Base-by-base conservation (phyloP, 164 flowering plant species). In the Buxus sempervirens region DNA sequence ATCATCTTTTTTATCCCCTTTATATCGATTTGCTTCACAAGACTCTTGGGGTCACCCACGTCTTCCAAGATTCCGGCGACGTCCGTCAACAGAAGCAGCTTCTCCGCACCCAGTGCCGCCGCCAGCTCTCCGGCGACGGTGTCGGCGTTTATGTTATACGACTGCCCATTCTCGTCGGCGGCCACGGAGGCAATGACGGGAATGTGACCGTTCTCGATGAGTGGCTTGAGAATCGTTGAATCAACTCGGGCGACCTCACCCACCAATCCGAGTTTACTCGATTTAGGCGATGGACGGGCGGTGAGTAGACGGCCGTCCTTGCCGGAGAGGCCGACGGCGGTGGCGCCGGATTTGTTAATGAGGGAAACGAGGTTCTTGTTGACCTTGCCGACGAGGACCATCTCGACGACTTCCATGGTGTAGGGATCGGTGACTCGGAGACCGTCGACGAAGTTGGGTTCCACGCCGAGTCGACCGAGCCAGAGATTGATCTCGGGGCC, bases 151-250 rank as follows among this genome's bases (percentile, higher is more conserved):
- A 94, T 88, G 70, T 94, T 94, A 60, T 86, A 94, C 0, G 86
- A 68, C 70, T 91, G 95, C 8, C 98, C 98, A 0, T 21, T n/a
- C 57, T 76, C 85, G 27, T 94, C 96, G 0, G 91, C 91, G 0
- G 97, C 97, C 63, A 94, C 98, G 0, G 98, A 90, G 0, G 98
- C 92, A 42, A 94, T 82, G 65, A 94, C 97, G 0, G 98, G 98
- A 15, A 94, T 90, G 73, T 75, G 82, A 9, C 79, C 80, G 21
- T 60, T 78, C 18, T 75, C 84, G 1, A 90, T 66, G 1, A 94
- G 78, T 0, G 93, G 84, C 0, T 78, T 80, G 9, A 91, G 80
- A 42, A 91, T 70, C 0, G 86, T 26, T 8, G 97, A 77, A 62
- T 91, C 96, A 1, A 94, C 97, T 1, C 72, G 36, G 0, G 90